Conservation (phyloP, 148 eudicot species). For the Linanthus parryae region DNA sequence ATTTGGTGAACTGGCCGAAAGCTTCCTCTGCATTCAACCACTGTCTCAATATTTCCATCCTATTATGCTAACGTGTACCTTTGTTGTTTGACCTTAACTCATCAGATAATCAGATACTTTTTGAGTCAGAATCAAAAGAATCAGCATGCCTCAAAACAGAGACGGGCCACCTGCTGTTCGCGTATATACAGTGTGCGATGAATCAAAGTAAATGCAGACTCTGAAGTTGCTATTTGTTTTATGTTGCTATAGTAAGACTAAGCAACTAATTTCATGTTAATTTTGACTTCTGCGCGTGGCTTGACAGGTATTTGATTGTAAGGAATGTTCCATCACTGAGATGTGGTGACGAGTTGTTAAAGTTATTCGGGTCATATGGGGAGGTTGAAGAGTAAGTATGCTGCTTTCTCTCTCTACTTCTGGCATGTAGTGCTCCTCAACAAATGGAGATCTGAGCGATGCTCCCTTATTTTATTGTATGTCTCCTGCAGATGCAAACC, state of each 20-base stretch:
- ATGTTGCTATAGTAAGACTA: no score
- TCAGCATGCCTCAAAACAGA: slow-evolving; percentile 53
- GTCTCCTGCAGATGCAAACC: slow-evolving; percentile 64
- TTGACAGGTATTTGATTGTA: slow-evolving; percentile 68
- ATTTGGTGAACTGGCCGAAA: no score
- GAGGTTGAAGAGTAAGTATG: slow-evolving; percentile 68
- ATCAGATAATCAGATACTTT: no score
- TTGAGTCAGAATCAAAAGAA: no score
- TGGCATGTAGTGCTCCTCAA: background rate
- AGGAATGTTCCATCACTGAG: slow-evolving; percentile 90
- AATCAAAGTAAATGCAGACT: slow-evolving; percentile 83
- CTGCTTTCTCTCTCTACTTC: slow-evolving; percentile 1
- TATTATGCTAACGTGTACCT: no score
- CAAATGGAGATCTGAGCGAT: no score
- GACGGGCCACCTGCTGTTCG: slow-evolving; percentile 76
- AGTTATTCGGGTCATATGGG: slow-evolving; percentile 70
- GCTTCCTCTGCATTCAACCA: no score
- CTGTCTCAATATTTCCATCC: no score
- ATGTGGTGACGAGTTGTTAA: slow-evolving; percentile 71
- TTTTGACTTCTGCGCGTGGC: background rate
- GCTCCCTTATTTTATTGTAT: background rate
- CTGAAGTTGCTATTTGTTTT: no score
- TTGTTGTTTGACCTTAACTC: no score
- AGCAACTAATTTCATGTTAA: background rate
- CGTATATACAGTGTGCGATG: slow-evolving; percentile 89